Percentiles rank a stretch among this genome's conserved stretches.
phyloP scores from a whole-genome alignment of 768 basidiomycete species.

The Mrakia frigida region DNA sequence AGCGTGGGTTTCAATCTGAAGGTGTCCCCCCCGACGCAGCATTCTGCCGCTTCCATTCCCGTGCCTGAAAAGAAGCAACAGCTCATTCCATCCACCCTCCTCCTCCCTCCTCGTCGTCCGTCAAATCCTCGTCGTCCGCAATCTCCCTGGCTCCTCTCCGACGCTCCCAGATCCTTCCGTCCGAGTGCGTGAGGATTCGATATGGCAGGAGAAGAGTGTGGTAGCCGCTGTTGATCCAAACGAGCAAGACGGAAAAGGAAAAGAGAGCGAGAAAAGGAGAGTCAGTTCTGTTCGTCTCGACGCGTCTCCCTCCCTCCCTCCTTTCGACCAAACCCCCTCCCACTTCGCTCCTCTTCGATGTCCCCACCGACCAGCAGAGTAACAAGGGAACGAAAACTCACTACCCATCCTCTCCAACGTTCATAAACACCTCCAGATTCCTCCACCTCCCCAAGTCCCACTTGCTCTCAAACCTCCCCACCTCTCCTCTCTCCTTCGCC shows the following conservation, averaged over 20 bases:
- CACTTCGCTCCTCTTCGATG: too few relatives aligned
- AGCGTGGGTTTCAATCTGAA: too few relatives aligned
- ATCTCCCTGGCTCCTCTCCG: conserved; percentile 57
- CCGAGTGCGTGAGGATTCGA: conserved; percentile 70
- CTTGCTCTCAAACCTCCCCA: conserved; percentile 80
- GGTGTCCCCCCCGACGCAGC: too few relatives aligned
- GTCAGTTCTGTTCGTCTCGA: background rate
- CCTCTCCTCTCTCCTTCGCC: conserved; percentile 65
- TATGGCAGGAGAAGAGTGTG: conserved; percentile 79
- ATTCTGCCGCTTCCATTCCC: too few relatives aligned
- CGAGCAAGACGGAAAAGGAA: background rate
- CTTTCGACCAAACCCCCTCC: background rate
- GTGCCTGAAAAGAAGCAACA: too few relatives aligned
- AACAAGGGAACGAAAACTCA: conserved; percentile 48
- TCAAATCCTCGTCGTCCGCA: conserved; percentile 74
- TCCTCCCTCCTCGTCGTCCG: conserved; percentile 61
- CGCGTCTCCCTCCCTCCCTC: background rate
- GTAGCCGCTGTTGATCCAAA: conserved; percentile 52
- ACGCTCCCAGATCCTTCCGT: conserved; percentile 77
- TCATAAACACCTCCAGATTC: conserved; percentile 83
- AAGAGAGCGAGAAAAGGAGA: background rate
- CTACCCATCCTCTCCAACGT: conserved; percentile 74
- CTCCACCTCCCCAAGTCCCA: conserved; percentile 78
- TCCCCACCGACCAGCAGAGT: background rate
- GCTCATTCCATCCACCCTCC: conserved; percentile 13